These are phyloP conservation scores for Clarireedia monteithiana DNA, from an alignment of 2,329 filamentous ascomycete genomes.

Conservation along the genomic window DNA sequence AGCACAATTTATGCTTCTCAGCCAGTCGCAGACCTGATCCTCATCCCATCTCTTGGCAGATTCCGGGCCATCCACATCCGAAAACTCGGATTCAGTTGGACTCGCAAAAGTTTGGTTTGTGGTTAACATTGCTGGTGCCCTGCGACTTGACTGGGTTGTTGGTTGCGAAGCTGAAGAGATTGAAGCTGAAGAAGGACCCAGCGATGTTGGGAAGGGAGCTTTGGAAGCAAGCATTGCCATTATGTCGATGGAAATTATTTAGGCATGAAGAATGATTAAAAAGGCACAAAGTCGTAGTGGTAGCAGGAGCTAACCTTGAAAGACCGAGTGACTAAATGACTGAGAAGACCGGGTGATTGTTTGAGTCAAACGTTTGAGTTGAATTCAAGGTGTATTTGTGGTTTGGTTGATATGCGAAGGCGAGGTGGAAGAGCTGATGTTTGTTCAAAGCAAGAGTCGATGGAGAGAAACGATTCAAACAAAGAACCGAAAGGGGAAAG, in stretches of 20 bases:
- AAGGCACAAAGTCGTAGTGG: not conserved
- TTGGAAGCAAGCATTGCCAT: slow-evolving; percentile 80
- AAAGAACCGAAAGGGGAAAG: not conserved
- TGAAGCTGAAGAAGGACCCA: slow-evolving; percentile 39
- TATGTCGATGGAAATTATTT: slow-evolving; percentile 15
- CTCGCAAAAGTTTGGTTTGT: slow-evolving; percentile 55
- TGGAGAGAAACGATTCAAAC: not conserved
- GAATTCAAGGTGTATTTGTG: not conserved
- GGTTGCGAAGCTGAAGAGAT: slow-evolving; percentile 41
- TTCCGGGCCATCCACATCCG: slow-evolving; percentile 69
- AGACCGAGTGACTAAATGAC: not conserved
- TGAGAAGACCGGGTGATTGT: not conserved
- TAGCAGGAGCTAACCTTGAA: not conserved
- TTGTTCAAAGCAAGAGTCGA: not conserved
- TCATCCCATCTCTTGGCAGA: slow-evolving; percentile 84
- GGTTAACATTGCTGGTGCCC: slow-evolving; percentile 41
- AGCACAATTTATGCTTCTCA: slow-evolving; percentile 82
- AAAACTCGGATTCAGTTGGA: slow-evolving; percentile 89
- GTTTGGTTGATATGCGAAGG: not conserved
- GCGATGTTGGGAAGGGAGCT: slow-evolving; percentile 55
- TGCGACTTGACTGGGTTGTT: slow-evolving; percentile 44
- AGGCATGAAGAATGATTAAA: slow-evolving; percentile 17
- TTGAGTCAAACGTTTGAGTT: not conserved
- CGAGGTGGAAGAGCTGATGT: not conserved
- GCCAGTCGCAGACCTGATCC: slow-evolving; percentile 82